Conservation (phyloP, 192 early-diverging fungal genomes). For the Coemansia sp. region DNA sequence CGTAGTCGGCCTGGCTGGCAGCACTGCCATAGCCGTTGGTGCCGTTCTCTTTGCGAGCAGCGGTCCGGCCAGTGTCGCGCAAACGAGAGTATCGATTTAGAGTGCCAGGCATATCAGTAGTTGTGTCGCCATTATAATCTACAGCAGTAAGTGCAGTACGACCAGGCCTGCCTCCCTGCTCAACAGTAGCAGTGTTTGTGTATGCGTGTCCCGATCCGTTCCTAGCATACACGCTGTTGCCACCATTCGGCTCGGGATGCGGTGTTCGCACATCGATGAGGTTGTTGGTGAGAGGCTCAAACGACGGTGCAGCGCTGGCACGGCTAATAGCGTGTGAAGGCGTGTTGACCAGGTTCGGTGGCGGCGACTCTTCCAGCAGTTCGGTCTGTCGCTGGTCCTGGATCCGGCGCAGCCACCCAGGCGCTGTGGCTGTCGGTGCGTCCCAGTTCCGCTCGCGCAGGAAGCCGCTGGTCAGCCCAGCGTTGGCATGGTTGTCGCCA, state of each 20-base stretch:
- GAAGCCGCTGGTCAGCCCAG: constrained; percentile 21
- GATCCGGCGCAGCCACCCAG: constrained; percentile 23
- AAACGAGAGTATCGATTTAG: constrained; percentile 12
- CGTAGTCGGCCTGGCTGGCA: background rate
- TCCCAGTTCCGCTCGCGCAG: constrained; percentile 36
- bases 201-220: constrained; percentile 9
- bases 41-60: background rate
- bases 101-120: background rate
- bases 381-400: constrained; percentile 20
- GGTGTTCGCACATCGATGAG: constrained; percentile 24
- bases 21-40: background rate
- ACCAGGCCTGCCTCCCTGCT: background rate
- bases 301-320: constrained; percentile 13
- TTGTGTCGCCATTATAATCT: background rate
- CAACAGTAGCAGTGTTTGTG: constrained; percentile 9
- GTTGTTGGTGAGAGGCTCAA: constrained; percentile 21
- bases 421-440: constrained; percentile 9
- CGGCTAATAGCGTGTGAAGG: constrained; percentile 19
- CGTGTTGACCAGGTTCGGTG: constrained; percentile 26
- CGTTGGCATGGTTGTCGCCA: constrained; percentile 4
- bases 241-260: background rate
- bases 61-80: background rate
- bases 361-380: constrained; percentile 29
- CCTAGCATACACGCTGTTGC: constrained; percentile 12
- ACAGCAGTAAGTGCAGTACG: constrained; percentile 8